Evolutionary conservation across 2,329 filamentous ascomycete genomes (phyloP), one percentile per base, ranked within the genome.

Genomic region (Hortaea sp.): DNA sequence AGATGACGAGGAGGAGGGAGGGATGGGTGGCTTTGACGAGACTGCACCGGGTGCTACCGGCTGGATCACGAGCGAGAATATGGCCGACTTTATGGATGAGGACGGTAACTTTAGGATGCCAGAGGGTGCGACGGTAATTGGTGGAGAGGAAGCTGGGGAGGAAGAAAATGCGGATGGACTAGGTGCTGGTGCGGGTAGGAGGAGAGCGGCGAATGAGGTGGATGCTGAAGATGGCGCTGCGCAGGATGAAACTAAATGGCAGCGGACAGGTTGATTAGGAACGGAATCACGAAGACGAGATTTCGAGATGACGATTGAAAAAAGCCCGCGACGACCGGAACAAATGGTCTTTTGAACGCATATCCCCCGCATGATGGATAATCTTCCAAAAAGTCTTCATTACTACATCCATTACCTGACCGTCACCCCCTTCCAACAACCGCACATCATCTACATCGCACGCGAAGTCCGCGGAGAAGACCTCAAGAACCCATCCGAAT

Each of bases 61-160:
- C 0, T 90, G 85, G 85, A 88, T 97, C 60, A 97, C 90, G 11
- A 85, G 86, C 6, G 90, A 95, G 47, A 97, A 95, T 58, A 82
- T 94, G 63, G 74, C 84, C 53, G 78, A 94, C 55, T 94, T 81
- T 60, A 85, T 92, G 65, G 85, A 92, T 57, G 81, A 77, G 51
- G 76, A 88, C 6, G 87, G 87, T 2, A 88, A 90, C 60, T 90
- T 84, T 77, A 83, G 83, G 13, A 82, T 82, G 39, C 80, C 81
- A 46, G 81, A 82, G 6, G 81, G 78, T 1, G 81, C 81, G 28
- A 73, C 76, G 48, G 73, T 76, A 39, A 72, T 77, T 42, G 81
- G 81, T 53, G 78, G 76, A 27, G 61, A 64, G 13, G 70, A 62
- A 20, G 72, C 69, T 41, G 72, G 58, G 1, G 61, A 62, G 20